Percentiles rank a stretch among this genome's conserved stretches.
These are phyloP conservation scores for Lactifluus piperatus DNA, from an alignment of 768 basidiomycete genomes.

Conservation along the genomic window DNA sequence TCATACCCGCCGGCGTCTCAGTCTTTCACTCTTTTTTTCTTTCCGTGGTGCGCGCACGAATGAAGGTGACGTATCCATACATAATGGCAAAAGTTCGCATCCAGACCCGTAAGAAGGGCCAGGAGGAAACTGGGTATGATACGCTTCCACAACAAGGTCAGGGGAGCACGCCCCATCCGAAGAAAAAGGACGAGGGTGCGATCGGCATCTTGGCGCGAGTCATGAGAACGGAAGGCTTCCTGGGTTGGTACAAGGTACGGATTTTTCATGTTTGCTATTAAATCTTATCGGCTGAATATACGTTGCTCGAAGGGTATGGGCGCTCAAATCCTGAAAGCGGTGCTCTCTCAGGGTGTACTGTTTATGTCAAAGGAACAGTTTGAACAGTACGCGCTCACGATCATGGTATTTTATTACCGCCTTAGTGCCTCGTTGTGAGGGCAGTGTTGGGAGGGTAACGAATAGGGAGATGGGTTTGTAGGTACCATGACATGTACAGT, in stretches of 20 bases:
- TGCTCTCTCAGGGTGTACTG: constrained; percentile 87
- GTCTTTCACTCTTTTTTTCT: background rate
- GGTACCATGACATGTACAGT: too few species aligned
- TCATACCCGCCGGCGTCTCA: background rate
- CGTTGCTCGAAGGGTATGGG: constrained; percentile 70
- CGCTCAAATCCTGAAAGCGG: constrained; percentile 94
- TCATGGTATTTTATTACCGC: constrained; percentile 43
- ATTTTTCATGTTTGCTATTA: constrained; percentile 21
- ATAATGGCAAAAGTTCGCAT: constrained; percentile 96
- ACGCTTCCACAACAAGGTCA: constrained; percentile 29
- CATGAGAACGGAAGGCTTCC: constrained; percentile 65
- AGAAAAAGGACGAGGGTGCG: constrained; percentile 64
- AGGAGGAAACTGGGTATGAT: constrained; percentile 35
- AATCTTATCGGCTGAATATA: background rate
- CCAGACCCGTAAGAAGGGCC: constrained; percentile 68
- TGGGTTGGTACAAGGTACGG: constrained; percentile 96
- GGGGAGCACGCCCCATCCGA: constrained; percentile 29
- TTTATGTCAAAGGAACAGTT: constrained; percentile 99
- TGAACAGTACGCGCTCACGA: constrained; percentile 73
- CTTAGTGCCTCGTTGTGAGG: background rate
- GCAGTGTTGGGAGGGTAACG: background rate
- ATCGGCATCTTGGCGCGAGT: constrained; percentile 66
- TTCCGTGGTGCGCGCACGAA: background rate
- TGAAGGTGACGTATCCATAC: constrained; percentile 87
- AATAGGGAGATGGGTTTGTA: too few species aligned